Percentiles rank a stretch among this genome's conserved stretches.
Conservation (phyloP, 2,329 filamentous ascomycete species). For the Sclerotinia nivalis region DNA sequence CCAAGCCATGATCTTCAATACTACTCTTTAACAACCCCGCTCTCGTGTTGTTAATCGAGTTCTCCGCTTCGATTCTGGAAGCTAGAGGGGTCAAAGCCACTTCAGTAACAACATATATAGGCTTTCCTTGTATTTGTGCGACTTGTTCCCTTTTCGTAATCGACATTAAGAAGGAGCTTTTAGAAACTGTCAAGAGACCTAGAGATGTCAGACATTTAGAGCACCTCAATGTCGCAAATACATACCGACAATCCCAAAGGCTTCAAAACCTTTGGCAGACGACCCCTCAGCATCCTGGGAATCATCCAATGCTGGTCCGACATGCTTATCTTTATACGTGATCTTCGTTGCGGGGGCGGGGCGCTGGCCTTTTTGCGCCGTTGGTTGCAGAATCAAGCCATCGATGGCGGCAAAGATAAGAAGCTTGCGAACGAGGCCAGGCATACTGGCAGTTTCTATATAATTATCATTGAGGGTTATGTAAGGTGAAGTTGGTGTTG, state of each 20-base stretch:
- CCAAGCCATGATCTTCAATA: conserved; percentile 37
- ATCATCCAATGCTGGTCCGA: conserved; percentile 33
- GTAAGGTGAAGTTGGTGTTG: neutral
- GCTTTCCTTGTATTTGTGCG: conserved; percentile 77
- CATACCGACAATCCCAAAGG: conserved; percentile 43
- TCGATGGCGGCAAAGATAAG: conserved; percentile 42
- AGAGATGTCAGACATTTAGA: conserved; percentile 22
- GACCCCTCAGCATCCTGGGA: conserved; percentile 23
- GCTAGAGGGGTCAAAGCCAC: conserved; percentile 87
- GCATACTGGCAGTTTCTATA: conserved; percentile 38
- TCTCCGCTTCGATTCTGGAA: conserved; percentile 71
- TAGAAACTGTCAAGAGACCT: conserved; percentile 85
- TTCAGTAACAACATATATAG: conserved; percentile 84
- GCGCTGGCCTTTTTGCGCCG: conserved; percentile 37
- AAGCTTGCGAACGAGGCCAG: conserved; percentile 41
- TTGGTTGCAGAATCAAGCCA: conserved; percentile 41
- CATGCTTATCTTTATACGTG: conserved; percentile 37
- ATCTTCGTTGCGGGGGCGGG: conserved; percentile 38
- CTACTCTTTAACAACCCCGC: conserved; percentile 46
- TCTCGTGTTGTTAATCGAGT: conserved; percentile 66
- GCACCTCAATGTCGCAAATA: neutral
- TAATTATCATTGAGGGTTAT: conserved; percentile 27
- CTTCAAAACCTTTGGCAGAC: conserved; percentile 39
- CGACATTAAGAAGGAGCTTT: conserved; percentile 78
- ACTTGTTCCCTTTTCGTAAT: conserved; percentile 87